phyloP scores from a whole-genome alignment of 1,139 yeast species.

The Zygoascus sp. region DNA sequence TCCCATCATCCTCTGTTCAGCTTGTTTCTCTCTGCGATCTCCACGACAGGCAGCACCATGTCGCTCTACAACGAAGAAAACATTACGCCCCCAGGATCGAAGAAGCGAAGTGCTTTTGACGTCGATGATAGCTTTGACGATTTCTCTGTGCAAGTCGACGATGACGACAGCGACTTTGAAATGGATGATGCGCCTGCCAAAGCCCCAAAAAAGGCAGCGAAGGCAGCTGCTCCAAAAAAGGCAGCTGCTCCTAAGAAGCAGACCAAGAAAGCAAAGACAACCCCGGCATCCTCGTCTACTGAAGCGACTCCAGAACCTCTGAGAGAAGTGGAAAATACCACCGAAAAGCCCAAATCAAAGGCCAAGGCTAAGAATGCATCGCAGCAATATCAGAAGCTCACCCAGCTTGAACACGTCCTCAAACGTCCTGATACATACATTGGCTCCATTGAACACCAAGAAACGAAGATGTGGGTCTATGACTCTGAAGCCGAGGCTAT shows the following conservation, averaged over 20 bases:
- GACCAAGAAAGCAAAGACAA: conserved; percentile 17
- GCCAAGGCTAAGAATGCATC: conserved; percentile 45
- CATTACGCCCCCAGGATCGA: conserved; percentile 8
- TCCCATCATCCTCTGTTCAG: not conserved
- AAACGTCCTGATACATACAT: conserved; percentile 98
- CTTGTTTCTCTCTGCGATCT: no score
- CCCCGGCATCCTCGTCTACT: conserved; percentile 16
- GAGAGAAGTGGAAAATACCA: conserved; percentile 9
- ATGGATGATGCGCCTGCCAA: conserved; percentile 16
- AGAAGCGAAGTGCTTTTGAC: conserved; percentile 10
- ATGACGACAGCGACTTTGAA: conserved; percentile 24
- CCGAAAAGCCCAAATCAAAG: conserved; percentile 8
- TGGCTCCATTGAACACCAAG: conserved; percentile 86
- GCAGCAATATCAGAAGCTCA: conserved; percentile 84
- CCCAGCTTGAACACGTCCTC: conserved; percentile 92
- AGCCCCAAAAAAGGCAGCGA: conserved; percentile 13
- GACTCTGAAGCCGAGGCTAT: conserved; percentile 67
- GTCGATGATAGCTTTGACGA: conserved; percentile 14
- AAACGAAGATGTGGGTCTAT: conserved; percentile 80
- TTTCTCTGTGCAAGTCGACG: conserved; percentile 14
- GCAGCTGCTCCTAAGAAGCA: conserved; percentile 11
- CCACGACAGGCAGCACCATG: no score
- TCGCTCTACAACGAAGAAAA: conserved; percentile 10
- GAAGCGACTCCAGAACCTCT: conserved; percentile 15
- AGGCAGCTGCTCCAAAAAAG: conserved; percentile 12